Evolutionary conservation across 2,329 filamentous ascomycete species (phyloP), one percentile per base, ranked within the genome.

Genomic region (Pseudogymnoascus sp.): DNA sequence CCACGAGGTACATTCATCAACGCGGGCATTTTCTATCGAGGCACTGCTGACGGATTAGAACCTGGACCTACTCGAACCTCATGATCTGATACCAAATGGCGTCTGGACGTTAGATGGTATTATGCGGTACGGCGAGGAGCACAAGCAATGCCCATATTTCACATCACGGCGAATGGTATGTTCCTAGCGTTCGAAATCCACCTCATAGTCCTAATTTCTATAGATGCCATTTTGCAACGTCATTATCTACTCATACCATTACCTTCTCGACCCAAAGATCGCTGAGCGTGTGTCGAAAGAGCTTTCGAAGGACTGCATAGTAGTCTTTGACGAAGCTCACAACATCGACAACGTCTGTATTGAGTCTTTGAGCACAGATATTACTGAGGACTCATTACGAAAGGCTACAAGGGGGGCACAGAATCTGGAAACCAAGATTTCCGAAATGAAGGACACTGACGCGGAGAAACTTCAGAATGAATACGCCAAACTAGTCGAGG

Each of bases 321-420:
- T 99, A 18, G 94, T 99, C 2, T 99, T 99, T 68, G 94, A 99
- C 72, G 94, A 99, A 75, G 94, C 94, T 12, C 94, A 99, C 78
- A 99, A 99, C 72, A 99, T 99, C 69, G 94, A 99, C 81, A 99
- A 99, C 73, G 94, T 99, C 64, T 99, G 95, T 74, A 99, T 99
- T 68, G 94, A 99, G 73, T 93, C 94, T 1, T 79, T 97, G 11
- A 99, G 94, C 72, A 97, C 96, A 44, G 94, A 99, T 71, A 84
- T 99, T 63, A 97, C 93, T 0, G 92, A 99, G 73, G 94, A 97
- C 69, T 97, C 93, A 0, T 75, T 99, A 62, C 85, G 92, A 21
- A 96, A 91, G 76, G 94, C 94, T 18, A 92, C 92, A 1, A 84
- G 92, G 67, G 94, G 94, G 4, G 95, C 93, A 11, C 88, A 88